A percentile compares a stretch with the other conserved stretches of the same genome.
Evolutionary conservation across 2,329 filamentous ascomycete species (phyloP).

Genomic region (Fusarium neocosmosporiellum): DNA sequence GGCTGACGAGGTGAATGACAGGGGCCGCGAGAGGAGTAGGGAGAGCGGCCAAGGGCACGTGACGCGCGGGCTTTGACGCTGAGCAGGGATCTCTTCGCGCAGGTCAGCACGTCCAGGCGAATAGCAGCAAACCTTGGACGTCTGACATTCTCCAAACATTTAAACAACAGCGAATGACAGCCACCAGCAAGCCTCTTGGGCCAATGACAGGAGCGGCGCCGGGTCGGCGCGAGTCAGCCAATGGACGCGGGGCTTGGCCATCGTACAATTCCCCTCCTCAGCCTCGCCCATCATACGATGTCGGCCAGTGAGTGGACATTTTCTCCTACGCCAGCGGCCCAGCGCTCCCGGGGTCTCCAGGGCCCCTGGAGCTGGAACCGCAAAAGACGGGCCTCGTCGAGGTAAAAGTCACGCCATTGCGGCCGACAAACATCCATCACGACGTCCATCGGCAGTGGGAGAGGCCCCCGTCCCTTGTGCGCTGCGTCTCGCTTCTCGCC

Average conservation of each 20-base stretch:
- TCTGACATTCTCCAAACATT: slow-evolving; percentile 18
- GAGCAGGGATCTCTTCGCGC: neutral
- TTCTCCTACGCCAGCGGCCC: slow-evolving; percentile 45
- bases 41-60: slow-evolving; percentile 12
- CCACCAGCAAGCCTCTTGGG: slow-evolving; percentile 1
- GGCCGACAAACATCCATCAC: slow-evolving; percentile 45
- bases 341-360: slow-evolving; percentile 36
- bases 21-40: neutral
- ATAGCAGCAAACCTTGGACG: slow-evolving; percentile 24
- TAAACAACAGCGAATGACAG: slow-evolving; percentile 26
- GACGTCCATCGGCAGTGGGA: slow-evolving; percentile 40
- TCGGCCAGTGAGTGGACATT: slow-evolving; percentile 40
- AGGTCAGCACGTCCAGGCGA: slow-evolving; percentile 3
- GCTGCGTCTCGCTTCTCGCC: slow-evolving; percentile 32
- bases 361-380: slow-evolving; percentile 39
- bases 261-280: slow-evolving; percentile 50
- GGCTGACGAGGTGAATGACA: slow-evolving; percentile 17
- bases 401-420: slow-evolving; percentile 46
- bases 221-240: slow-evolving; percentile 32
- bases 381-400: slow-evolving; percentile 39
- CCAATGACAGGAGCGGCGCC: slow-evolving; percentile 27
- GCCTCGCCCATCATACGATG: slow-evolving; percentile 55
- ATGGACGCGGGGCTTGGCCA: slow-evolving; percentile 39
- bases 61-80: neutral
- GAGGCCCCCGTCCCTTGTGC: slow-evolving; percentile 21